phyloP scores from a whole-genome alignment of 768 basidiomycete genomes.

The Phaffia australis region DNA sequence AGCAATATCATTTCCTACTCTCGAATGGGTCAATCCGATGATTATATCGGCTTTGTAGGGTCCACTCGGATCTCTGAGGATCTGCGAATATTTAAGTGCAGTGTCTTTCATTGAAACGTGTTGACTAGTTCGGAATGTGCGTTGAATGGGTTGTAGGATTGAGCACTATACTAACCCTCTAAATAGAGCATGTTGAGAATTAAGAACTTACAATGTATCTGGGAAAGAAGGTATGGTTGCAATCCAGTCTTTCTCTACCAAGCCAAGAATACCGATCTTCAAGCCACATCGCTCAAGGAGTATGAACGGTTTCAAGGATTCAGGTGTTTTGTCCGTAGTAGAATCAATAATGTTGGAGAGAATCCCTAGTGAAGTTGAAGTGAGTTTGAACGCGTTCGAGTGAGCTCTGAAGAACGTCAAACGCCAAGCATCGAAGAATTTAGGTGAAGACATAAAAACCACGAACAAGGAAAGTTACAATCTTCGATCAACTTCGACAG shows the following conservation, averaged over 20 bases:
- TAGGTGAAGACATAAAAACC: background rate
- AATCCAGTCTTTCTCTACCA: slow-evolving; percentile 91
- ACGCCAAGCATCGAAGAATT: background rate
- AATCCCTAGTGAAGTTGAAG: slow-evolving; percentile 53
- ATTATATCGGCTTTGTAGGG: slow-evolving; percentile 66
- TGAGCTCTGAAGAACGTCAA: no score
- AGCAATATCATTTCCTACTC: slow-evolving; percentile 45
- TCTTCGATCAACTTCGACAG: slow-evolving; percentile 51
- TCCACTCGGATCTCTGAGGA: slow-evolving; percentile 59
- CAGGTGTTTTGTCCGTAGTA: slow-evolving; percentile 53
- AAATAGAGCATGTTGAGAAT: no score
- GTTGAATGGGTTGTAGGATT: no score
- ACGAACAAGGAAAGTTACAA: slow-evolving; percentile 53
- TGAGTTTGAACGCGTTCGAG: slow-evolving; percentile 38
- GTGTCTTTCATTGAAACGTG: slow-evolving; percentile 65
- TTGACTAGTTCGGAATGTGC: slow-evolving; percentile 30
- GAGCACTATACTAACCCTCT: no score
- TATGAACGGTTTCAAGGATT: slow-evolving; percentile 50
- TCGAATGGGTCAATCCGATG: slow-evolving; percentile 72
- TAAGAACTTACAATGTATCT: slow-evolving; percentile 44
- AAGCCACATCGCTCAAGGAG: slow-evolving; percentile 61
- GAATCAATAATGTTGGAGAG: slow-evolving; percentile 74
- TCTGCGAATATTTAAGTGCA: slow-evolving; percentile 59
- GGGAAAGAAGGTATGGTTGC: slow-evolving; percentile 80
- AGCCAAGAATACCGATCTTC: slow-evolving; percentile 68